phyloP scores from a whole-genome alignment of 2,329 filamentous ascomycete genomes.

The Colletotrichum sp. region DNA sequence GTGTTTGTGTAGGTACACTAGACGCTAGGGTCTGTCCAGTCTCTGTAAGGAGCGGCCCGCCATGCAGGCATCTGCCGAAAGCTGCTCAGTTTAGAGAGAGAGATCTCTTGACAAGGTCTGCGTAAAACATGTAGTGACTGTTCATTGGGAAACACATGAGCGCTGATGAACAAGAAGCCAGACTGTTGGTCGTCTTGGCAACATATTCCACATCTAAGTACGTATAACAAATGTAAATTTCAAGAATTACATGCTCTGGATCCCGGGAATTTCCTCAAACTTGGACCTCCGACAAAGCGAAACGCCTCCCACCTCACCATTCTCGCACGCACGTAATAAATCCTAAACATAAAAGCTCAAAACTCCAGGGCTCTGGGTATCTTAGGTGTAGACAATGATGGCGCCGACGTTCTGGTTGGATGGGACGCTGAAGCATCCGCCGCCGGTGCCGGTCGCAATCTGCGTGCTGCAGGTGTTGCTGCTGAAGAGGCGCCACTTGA shows the following conservation, averaged over 20 bases:
- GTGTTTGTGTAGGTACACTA: too few relatives aligned
- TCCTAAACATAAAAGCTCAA: background rate
- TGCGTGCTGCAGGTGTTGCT: background rate
- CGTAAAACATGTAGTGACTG: fast-evolving
- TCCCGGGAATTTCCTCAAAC: background rate
- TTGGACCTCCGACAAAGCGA: background rate
- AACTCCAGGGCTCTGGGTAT: background rate
- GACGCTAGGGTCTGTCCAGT: background rate
- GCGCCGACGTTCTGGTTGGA: background rate
- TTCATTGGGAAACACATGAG: background rate
- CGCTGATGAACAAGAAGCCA: background rate
- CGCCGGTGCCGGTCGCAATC: background rate
- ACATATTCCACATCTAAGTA: background rate
- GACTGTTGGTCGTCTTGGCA: fast-evolving
- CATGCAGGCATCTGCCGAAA: background rate
- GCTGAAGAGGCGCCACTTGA: background rate
- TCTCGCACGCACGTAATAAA: background rate
- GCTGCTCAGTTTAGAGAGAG: fast-evolving
- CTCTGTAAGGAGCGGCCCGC: background rate
- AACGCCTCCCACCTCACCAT: fast-evolving
- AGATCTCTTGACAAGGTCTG: background rate
- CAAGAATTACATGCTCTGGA: background rate
- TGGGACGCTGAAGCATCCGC: background rate
- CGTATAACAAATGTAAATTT: background rate
- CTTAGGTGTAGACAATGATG: background rate